Conservation (phyloP, 2,329 filamentous ascomycete species). For the Pseudofabraea citricarpa region DNA sequence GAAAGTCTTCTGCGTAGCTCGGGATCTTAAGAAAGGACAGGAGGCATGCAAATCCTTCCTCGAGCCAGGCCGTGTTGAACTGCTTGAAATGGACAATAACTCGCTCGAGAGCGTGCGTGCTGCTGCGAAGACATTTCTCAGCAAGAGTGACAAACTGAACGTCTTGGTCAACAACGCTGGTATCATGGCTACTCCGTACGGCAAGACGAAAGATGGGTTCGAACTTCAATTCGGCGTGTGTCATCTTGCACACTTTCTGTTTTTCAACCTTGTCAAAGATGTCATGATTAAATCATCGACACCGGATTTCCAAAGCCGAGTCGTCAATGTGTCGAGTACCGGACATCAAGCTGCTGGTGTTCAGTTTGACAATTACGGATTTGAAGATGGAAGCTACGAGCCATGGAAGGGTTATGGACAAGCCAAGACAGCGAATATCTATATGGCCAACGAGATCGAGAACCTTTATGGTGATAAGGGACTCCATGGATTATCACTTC, state of each 20-base stretch:
- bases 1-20: conserved; percentile 29
- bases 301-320: conserved; percentile 37
- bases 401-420: conserved; percentile 33
- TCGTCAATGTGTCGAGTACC: conserved; percentile 40
- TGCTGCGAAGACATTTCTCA: conserved; percentile 24
- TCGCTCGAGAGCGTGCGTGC: conserved; percentile 28
- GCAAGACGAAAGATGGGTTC: conserved; percentile 40
- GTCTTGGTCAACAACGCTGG: conserved; percentile 24
- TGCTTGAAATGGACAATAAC: conserved; percentile 30
- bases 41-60: conserved; percentile 32
- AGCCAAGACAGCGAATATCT: conserved; percentile 39
- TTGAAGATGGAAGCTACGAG: conserved; percentile 25
- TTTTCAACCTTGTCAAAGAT: conserved; percentile 44
- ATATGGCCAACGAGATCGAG: conserved; percentile 39
- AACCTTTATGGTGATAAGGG: conserved; percentile 33
- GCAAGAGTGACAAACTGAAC: conserved; percentile 26
- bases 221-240: conserved; percentile 49
- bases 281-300: conserved; percentile 35
- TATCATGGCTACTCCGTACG: conserved; percentile 15
- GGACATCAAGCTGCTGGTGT: conserved; percentile 32
- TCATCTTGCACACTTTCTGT: conserved; percentile 48
- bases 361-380: conserved; percentile 1
- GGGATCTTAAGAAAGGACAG: conserved; percentile 30
- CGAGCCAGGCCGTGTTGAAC: conserved; percentile 24
- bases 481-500: conserved; percentile 35